Percentiles rank a stretch among this genome's conserved stretches.
Evolutionary conservation across 2,329 filamentous ascomycete genomes (phyloP).

Genomic region (Lojkania enalia): DNA sequence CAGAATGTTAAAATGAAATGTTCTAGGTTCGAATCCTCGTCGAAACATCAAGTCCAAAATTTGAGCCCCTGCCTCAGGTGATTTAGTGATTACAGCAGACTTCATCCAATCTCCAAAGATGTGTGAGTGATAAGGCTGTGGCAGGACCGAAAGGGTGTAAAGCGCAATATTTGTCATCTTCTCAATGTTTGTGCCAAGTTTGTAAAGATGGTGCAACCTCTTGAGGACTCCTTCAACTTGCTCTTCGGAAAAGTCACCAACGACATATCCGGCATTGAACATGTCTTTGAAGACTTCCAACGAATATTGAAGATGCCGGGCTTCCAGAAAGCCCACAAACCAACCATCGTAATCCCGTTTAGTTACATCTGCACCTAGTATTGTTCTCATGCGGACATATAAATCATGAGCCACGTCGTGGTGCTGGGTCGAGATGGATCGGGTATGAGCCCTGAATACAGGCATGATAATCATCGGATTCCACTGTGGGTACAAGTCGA

Average conservation of each 20-base stretch:
- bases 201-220: slow-evolving; percentile 32
- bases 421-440: slow-evolving; percentile 45
- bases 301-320: slow-evolving; percentile 67
- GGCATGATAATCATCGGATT: slow-evolving; percentile 65
- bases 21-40: slow-evolving; percentile 67
- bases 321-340: slow-evolving; percentile 69
- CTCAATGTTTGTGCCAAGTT: slow-evolving; percentile 32
- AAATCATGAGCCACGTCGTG: slow-evolving; percentile 55
- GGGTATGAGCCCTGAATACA: slow-evolving; percentile 70
- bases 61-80: slow-evolving; percentile 65
- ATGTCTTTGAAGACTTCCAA: slow-evolving; percentile 84
- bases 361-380: slow-evolving; percentile 62
- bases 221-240: slow-evolving; percentile 25
- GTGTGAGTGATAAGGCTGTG: slow-evolving; percentile 67
- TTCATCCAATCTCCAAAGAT: slow-evolving; percentile 91
- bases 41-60: slow-evolving; percentile 77
- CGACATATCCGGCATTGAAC: slow-evolving; percentile 60
- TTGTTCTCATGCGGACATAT: slow-evolving; percentile 60
- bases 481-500: slow-evolving; percentile 50
- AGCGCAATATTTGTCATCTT: slow-evolving; percentile 35
- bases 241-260: slow-evolving; percentile 41
- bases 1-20: slow-evolving; percentile 80
- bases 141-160: slow-evolving; percentile 55
- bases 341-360: slow-evolving; percentile 78
- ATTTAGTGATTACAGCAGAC: slow-evolving; percentile 69